Percentiles rank a stretch among this genome's conserved stretches.
Evolutionary conservation across 495 filamentous ascomycete species (phyloP).

Genomic region (Amphirosellinia nigrospora): DNA sequence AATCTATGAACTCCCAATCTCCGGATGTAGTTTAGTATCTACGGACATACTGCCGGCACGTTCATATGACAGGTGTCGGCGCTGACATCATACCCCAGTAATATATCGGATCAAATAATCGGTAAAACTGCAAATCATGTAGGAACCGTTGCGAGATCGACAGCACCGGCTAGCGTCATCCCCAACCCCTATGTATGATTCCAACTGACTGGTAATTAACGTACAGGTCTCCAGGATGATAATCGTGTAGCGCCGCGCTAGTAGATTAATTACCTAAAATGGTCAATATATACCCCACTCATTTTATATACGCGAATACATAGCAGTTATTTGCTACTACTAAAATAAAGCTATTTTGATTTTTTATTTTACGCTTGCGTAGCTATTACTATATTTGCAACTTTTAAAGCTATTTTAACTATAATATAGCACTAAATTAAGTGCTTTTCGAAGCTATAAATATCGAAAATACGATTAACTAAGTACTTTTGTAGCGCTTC

Average conservation of each 20-base stretch:
- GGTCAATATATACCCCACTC: neutral
- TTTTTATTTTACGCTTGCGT: no score
- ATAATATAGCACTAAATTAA: no score
- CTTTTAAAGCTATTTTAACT: no score
- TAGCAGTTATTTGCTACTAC: neutral
- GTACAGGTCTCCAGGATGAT: no score
- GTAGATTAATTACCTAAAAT: no score
- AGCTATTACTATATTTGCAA: no score
- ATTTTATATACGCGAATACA: neutral
- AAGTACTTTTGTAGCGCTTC: no score
- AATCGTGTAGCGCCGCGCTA: no score
- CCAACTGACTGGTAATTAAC: constrained; percentile 9
- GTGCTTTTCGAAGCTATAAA: no score
- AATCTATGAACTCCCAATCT: neutral
- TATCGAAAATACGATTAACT: no score
- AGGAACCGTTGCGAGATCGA: constrained; percentile 4
- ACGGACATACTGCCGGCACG: neutral
- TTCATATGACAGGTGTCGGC: neutral
- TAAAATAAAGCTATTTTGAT: neutral
- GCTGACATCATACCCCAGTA: constrained; percentile 21
- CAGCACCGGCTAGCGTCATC: neutral
- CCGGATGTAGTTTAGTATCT: neutral
- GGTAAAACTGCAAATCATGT: neutral
- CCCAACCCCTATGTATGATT: constrained; percentile 1
- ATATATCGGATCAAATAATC: neutral